Evolutionary conservation across 2,329 filamentous ascomycete genomes (phyloP).

Genomic region (Fusarium staphyleae): DNA sequence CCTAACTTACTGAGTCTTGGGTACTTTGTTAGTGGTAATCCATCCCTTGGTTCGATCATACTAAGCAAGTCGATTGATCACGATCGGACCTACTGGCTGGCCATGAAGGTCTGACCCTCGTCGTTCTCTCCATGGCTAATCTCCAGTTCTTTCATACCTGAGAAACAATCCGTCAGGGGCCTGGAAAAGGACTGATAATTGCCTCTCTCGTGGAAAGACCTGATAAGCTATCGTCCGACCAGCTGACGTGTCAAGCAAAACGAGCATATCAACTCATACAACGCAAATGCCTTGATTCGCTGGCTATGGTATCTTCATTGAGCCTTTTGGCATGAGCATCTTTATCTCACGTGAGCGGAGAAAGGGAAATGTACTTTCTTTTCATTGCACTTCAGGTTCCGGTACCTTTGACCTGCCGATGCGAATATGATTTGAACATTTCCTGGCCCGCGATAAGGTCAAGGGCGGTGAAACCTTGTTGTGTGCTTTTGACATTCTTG

Average conservation of each 20-base stretch:
- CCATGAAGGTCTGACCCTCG: slow-evolving; percentile 3
- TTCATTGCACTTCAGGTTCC: not conserved
- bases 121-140: slow-evolving; percentile 18
- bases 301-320: not conserved
- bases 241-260: not conserved
- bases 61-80: slow-evolving; percentile 15
- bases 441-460: not conserved
- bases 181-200: slow-evolving; percentile 8
- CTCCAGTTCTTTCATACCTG: slow-evolving; percentile 12
- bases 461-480: not conserved
- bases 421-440: not conserved
- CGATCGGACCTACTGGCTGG: slow-evolving; percentile 5
- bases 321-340: not conserved
- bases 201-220: slow-evolving; percentile 13
- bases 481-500: not conserved
- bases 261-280: slow-evolving; percentile 7
- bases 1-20: not conserved
- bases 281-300: slow-evolving; percentile 8
- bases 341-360: not conserved
- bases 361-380: not conserved
- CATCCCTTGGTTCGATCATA: slow-evolving; percentile 8
- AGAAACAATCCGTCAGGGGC: not conserved
- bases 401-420: not conserved
- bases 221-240: slow-evolving; percentile 8
- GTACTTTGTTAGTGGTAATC: not conserved